Base-by-base conservation (phyloP, 129 eudicot genomes). In the Flaveria linearis region DNA sequence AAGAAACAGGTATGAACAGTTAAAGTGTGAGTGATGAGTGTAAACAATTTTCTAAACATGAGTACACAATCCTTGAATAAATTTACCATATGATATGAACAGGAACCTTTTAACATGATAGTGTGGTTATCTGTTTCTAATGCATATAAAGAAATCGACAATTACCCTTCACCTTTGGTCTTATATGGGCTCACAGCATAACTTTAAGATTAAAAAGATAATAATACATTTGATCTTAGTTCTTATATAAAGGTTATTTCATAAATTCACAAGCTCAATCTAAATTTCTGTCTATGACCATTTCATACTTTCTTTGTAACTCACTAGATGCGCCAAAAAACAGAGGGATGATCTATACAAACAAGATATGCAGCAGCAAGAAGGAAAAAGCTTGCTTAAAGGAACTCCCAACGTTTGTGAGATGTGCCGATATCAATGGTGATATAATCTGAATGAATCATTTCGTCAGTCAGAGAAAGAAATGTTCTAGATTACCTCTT, bases 1-100 rank as follows among this genome's bases (percentile, higher is more conserved):
- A 17, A 55, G 61, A 17, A 55, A 7, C 12, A 64, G 22, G 36
- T 14, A 50, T 50, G 39, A 66, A 76, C 63, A 50, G 25, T 50
- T 51, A 18, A 66, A 65, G 23, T 18, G n/a, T 33, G 17, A 63
- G 63, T 65, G 57, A 30, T 49, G 63, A 30, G 41, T 76, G 41
- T 76, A 49, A 9, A 30, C 73, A 76, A 66, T 53, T 66, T 51
- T 76, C 64, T 30, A 13, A 63, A 46, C 67, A 66, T 36, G 62
- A 17, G 17, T 25, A 66, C 66, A 51, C 23, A 49, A 18, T 13
- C 65, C 10, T 36, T 15, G 2, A 26, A 16, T 58, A 13, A 62
- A 17, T 28, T 64, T 63, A 33, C 72, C 50, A 76, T 18, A 45
- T 1, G 23, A 75, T 75, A 50, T 65, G 47, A 49, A 30, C 47